Evolutionary conservation across 495 filamentous ascomycete genomes (phyloP), one percentile per base, ranked within the genome.

Genomic region (Niebla homalea): DNA sequence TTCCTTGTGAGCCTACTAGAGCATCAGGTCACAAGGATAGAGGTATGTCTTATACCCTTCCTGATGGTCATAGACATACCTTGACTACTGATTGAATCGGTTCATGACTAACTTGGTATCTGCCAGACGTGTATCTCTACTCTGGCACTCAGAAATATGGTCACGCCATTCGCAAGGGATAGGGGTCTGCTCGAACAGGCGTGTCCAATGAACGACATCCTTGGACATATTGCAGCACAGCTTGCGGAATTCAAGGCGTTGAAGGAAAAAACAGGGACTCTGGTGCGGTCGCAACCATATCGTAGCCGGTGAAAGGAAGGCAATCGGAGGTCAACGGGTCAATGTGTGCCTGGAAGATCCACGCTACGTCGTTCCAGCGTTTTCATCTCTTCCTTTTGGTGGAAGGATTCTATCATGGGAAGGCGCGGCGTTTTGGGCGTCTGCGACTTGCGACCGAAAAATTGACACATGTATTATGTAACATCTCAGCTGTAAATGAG

Each of bases 11-110:
- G 85, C 59, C 83, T 97, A 62, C 75, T 97, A 57, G 90, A 94
- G 60, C 89, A 96, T 61, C 87, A 94, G 69, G 83, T 97, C 50
- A 87, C 85, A 51, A 77, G 92, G 50, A 94, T 99, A 60, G 92
- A 99, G 79, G 89, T 92, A 72, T 58, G 84, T 68, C 36, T 54
- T 14, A 5, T 20, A 43, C 15, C 37, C 36, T 51, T 40, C 14
- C 38, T 16, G 22, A 50, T 48, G 10, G 14, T 12, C 25, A 12
- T 4, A n/a, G n/a, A n/a, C 21, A 19, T 21, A 37, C n/a, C 5
- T 40, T 15, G 6, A 49, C 12, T 47, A 20, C 14, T 57, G 20
- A 2, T 32, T 32, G 29, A 32, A 32, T 12, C 14, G 8, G 29
- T 32, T 32, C 29, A 32, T 32, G 50, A 44, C 46, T 64, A 23